A percentile compares a stretch with the other conserved stretches of the same genome.
These are phyloP conservation scores for Sphaerosporella brunnea DNA, from an alignment of 495 filamentous ascomycete species.

Conservation along the genomic window DNA sequence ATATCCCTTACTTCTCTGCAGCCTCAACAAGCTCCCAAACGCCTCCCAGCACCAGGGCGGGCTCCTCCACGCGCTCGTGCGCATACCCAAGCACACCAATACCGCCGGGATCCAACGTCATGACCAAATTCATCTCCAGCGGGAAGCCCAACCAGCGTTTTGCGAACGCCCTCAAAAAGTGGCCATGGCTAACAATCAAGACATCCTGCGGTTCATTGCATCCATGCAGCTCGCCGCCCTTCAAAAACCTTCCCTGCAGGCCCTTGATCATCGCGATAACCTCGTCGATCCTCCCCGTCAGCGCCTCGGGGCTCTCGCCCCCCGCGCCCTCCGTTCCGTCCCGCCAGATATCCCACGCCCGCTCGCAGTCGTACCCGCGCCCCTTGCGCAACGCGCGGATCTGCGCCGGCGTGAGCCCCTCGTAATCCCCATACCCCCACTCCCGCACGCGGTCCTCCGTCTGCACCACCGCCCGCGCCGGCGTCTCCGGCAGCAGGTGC, in stretches of 20 bases:
- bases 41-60: slow-evolving; percentile 46
- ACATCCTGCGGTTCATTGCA: slow-evolving; percentile 35
- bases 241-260: slow-evolving; percentile 37
- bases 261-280: slow-evolving; percentile 57
- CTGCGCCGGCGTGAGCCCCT: slow-evolving; percentile 61
- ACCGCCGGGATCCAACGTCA: slow-evolving; percentile 68
- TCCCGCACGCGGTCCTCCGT: slow-evolving; percentile 67
- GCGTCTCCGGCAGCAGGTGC: slow-evolving; percentile 48
- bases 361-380: slow-evolving; percentile 39
- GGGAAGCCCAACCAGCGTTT: slow-evolving; percentile 68
- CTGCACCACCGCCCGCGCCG: slow-evolving; percentile 35
- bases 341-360: slow-evolving; percentile 63
- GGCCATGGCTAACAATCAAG: slow-evolving; percentile 57
- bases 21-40: too few relatives aligned
- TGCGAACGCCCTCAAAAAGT: slow-evolving; percentile 75
- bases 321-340: slow-evolving; percentile 20
- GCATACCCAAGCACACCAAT: slow-evolving; percentile 68
- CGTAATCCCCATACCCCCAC: slow-evolving; percentile 94
- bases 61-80: slow-evolving; percentile 48
- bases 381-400: slow-evolving; percentile 46
- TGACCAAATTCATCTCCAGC: slow-evolving; percentile 44
- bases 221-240: slow-evolving; percentile 30
- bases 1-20: too few relatives aligned
- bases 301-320: slow-evolving; percentile 39
- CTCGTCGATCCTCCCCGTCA: slow-evolving; percentile 50